A percentile compares a stretch with the other conserved stretches of the same genome.
Conservation (phyloP, 352 stramenopile genomes). For the Pythium insidiosum region DNA sequence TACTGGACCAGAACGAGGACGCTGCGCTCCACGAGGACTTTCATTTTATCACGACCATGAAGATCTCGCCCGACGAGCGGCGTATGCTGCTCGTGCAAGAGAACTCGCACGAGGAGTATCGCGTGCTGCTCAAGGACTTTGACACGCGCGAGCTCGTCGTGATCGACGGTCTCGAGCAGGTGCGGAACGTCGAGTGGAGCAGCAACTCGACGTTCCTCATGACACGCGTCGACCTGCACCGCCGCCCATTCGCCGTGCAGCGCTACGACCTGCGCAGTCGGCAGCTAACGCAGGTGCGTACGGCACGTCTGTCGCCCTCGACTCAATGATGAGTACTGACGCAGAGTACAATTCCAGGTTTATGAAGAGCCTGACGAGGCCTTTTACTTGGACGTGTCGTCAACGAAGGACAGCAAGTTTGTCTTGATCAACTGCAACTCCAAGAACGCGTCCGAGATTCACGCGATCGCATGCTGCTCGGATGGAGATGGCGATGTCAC, state of each 20-base stretch:
- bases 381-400: conserved; percentile 80
- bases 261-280: conserved; percentile 43
- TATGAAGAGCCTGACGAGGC: conserved; percentile 70
- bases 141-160: conserved; percentile 17
- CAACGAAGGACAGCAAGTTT: conserved; percentile 73
- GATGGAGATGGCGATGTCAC: background rate
- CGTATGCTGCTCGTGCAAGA: conserved; percentile 61
- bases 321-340: background rate
- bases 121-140: conserved; percentile 35
- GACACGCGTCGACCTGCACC: conserved; percentile 56
- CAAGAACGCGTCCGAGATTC: conserved; percentile 83
- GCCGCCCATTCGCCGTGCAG: conserved; percentile 54
- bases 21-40: conserved; percentile 45
- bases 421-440: conserved; percentile 87
- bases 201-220: conserved; percentile 54
- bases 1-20: conserved; percentile 74
- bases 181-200: conserved; percentile 77
- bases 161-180: conserved; percentile 23
- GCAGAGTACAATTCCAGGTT: conserved; percentile 36
- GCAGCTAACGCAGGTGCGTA: conserved; percentile 42
- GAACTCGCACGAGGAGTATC: conserved; percentile 59
- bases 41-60: conserved; percentile 66
- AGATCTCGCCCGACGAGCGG: conserved; percentile 60
- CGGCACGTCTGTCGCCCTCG: background rate
- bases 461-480: conserved; percentile 18